Base-by-base conservation (phyloP, 192 early-diverging fungal genomes). In the Backusella morwellensis region DNA sequence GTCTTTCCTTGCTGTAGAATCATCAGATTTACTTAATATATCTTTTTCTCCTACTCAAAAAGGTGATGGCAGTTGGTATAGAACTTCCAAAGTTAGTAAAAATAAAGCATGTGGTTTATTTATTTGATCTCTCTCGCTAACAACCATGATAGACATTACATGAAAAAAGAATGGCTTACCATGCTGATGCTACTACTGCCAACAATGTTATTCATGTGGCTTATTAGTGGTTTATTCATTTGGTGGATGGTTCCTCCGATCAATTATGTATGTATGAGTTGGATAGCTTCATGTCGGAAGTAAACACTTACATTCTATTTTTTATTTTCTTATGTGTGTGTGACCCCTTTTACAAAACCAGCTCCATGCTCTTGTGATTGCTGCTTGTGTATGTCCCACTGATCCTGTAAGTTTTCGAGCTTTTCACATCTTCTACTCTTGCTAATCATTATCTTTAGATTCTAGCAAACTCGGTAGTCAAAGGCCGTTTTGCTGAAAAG, bases 401-500 rank as follows among this genome's bases (percentile, higher is more conserved):
- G 97, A 98, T 83, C 97, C 97, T 0, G 96, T 96, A 87, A 79
- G 78, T 50, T 75, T 11, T 36, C n/a, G 4, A 63, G 56, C 23
- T 44, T 32, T 32, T 29, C 54, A 38, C 42, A 23, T 35, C 19
- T 12, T 29, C 26, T 4, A 63, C 21, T 29, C 35, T 47, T n/a
- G 3, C 36, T 75, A 52, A 75, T 6, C 17, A 50, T 35, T 15
- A 21, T 36, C 68, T 40, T 7, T 75, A 86, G 86, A 82, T 92
- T 44, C 82, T 98, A 59, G 93, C 96, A 52, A 97, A 96, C 85
- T 94, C 95, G 1, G 94, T 98, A 6, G 93, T 98, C 26, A 95
- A 95, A 79, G 97, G 97, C 14, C 85, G 90, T 36, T 98, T 97
- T 86, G 96, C 97, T 29, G 96, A 97, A 76, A 90, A 91, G 41